Evolutionary conservation across 2,329 filamentous ascomycete species (phyloP).

Genomic region (Aaosphaeria arxii): DNA sequence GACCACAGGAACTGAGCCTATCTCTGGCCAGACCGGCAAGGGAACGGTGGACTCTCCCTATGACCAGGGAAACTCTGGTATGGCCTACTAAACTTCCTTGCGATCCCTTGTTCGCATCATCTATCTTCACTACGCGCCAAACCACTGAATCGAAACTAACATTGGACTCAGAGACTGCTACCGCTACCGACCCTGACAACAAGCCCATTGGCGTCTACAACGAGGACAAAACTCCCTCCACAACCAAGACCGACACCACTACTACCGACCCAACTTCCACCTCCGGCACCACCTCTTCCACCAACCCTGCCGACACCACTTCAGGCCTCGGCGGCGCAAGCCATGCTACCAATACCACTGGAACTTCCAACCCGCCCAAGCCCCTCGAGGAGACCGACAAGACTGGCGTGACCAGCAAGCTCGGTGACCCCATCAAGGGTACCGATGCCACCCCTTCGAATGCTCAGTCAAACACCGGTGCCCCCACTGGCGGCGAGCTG

Average conservation of each 20-base stretch:
- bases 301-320: not conserved
- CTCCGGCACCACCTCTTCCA: not conserved
- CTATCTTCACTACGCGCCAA: not conserved
- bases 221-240: not conserved
- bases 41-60: slow-evolving; percentile 70
- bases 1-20: slow-evolving; percentile 58
- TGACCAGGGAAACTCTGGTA: slow-evolving; percentile 71
- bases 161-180: not conserved
- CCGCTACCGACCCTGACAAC: not conserved
- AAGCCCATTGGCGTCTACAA: not conserved
- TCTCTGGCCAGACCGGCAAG: slow-evolving; percentile 68
- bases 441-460: slow-evolving; percentile 29
- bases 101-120: not conserved
- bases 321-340: slow-evolving; percentile 5
- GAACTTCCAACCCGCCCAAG: slow-evolving; percentile 11
- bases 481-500: slow-evolving; percentile 11
- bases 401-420: slow-evolving; percentile 26
- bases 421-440: slow-evolving; percentile 21
- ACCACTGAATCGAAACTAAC: not conserved
- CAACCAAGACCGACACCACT: not conserved
- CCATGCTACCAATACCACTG: slow-evolving; percentile 16
- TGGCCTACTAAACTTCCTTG: slow-evolving; percentile 10
- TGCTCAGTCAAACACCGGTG: slow-evolving; percentile 14
- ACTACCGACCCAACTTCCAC: slow-evolving; percentile 1
- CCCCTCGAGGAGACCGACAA: slow-evolving; percentile 21